Percentiles rank a stretch among this genome's conserved stretches.
Evolutionary conservation across 2,329 filamentous ascomycete genomes (phyloP).

Genomic region (Graphium sp.): DNA sequence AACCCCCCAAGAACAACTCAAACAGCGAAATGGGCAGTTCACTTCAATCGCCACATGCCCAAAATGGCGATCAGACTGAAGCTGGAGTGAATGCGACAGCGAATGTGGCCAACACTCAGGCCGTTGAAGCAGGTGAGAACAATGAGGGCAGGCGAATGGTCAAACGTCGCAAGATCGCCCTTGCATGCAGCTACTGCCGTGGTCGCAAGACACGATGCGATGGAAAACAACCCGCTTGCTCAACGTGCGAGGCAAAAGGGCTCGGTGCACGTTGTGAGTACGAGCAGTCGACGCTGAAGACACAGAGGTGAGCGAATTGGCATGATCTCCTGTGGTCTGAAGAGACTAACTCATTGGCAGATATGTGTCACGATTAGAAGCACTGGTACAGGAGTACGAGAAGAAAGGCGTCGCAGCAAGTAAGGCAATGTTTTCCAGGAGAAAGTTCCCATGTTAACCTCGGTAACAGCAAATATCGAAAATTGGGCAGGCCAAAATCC

Average conservation of each 20-base stretch:
- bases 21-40: no score
- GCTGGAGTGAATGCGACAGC: no score
- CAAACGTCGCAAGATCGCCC: slow-evolving; percentile 1
- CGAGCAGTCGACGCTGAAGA: slow-evolving; percentile 1
- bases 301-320: slow-evolving; percentile 1
- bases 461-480: no score
- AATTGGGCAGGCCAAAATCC: no score
- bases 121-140: no score
- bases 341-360: slow-evolving; percentile 1
- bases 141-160: no score
- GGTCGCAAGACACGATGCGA: slow-evolving; percentile 2
- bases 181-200: slow-evolving; percentile 2
- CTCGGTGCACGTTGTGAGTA: slow-evolving; percentile 1
- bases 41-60: no score
- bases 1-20: no score
- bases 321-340: no score
- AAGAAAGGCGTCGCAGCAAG: background rate
- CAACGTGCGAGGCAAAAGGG: slow-evolving; percentile 1
- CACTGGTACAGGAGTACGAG: slow-evolving; percentile 1
- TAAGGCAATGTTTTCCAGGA: background rate
- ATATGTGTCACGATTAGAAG: slow-evolving; percentile 2
- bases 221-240: slow-evolving; percentile 2
- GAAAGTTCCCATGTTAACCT: no score
- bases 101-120: no score
- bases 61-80: no score